These are phyloP conservation scores for Vitis hybrid DNA, from an alignment of 177 flowering plant genomes.

Conservation along the genomic window DNA sequence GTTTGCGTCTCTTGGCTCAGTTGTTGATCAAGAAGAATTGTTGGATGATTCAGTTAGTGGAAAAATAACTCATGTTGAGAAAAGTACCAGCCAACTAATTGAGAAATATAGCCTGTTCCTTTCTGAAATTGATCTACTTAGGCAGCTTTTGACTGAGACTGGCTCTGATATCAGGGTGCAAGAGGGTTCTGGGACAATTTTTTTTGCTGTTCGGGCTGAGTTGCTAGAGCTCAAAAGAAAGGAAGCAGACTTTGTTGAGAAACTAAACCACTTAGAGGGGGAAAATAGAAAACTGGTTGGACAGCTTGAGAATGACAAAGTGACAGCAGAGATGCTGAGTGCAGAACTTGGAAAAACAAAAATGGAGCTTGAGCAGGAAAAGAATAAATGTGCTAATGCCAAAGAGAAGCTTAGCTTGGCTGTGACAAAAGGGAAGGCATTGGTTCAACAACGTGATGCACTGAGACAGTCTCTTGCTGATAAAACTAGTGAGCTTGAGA, in stretches of 20 bases:
- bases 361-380: slow-evolving; percentile 83
- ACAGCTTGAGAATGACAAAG: slow-evolving; percentile 46
- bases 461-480: slow-evolving; percentile 70
- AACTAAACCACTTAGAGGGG: slow-evolving; percentile 46
- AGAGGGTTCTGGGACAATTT: slow-evolving; percentile 37
- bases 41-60: slow-evolving; percentile 41
- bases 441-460: slow-evolving; percentile 89
- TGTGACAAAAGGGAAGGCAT: slow-evolving; percentile 92
- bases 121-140: slow-evolving; percentile 47
- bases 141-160: slow-evolving; percentile 41
- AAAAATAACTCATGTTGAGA: slow-evolving; percentile 51
- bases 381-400: slow-evolving; percentile 46
- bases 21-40: slow-evolving; percentile 39
- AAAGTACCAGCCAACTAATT: slow-evolving; percentile 33
- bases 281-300: slow-evolving; percentile 53
- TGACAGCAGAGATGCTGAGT: slow-evolving; percentile 31
- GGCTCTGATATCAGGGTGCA: slow-evolving; percentile 30
- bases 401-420: slow-evolving; percentile 96
- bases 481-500: slow-evolving; percentile 74
- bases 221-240: slow-evolving; percentile 44
- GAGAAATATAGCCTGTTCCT: slow-evolving; percentile 50
- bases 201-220: slow-evolving; percentile 40
- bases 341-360: slow-evolving; percentile 48
- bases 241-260: slow-evolving; percentile 44
- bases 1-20: slow-evolving; percentile 40